These are phyloP conservation scores for Nothophytophthora sp. DNA, from an alignment of 352 stramenopile species.

Conservation along the genomic window DNA sequence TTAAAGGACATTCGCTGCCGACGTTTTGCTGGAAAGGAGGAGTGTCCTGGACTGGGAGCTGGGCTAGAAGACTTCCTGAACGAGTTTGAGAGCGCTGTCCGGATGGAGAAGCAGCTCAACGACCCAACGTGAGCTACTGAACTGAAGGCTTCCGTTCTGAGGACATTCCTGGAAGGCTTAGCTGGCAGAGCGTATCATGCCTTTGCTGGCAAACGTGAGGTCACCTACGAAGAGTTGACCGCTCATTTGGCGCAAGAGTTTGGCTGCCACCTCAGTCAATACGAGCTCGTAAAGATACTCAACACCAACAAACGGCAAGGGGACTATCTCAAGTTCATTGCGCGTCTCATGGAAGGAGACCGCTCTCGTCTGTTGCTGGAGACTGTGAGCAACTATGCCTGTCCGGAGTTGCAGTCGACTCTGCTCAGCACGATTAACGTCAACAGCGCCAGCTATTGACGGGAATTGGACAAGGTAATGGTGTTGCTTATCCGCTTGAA, in stretches of 20 bases:
- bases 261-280: slow-evolving; percentile 9
- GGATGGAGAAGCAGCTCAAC: slow-evolving; percentile 6
- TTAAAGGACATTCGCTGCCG: slow-evolving; percentile 11
- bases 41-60: not conserved
- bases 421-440: slow-evolving; percentile 3
- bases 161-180: slow-evolving; percentile 1
- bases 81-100: not conserved
- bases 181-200: slow-evolving; percentile 1
- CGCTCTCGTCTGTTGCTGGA: slow-evolving; percentile 3
- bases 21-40: slow-evolving; percentile 3
- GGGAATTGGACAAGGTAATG: slow-evolving; percentile 6
- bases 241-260: slow-evolving; percentile 6
- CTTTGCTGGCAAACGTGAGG: not conserved
- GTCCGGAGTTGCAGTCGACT: slow-evolving; percentile 9
- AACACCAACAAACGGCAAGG: slow-evolving; percentile 6
- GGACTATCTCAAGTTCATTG: slow-evolving; percentile 8
- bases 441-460: not conserved
- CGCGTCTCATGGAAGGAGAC: slow-evolving; percentile 7
- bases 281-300: slow-evolving; percentile 2
- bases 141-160: slow-evolving; percentile 6
- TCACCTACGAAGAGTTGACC: slow-evolving; percentile 3
- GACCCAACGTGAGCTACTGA: slow-evolving; percentile 1
- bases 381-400: slow-evolving; percentile 5
- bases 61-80: slow-evolving; percentile 4
- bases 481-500: not conserved